A percentile compares a stretch with the other conserved stretches of the same genome.
phyloP scores from a whole-genome alignment of 352 stramenopile species.

The Lagenidium giganteum region DNA sequence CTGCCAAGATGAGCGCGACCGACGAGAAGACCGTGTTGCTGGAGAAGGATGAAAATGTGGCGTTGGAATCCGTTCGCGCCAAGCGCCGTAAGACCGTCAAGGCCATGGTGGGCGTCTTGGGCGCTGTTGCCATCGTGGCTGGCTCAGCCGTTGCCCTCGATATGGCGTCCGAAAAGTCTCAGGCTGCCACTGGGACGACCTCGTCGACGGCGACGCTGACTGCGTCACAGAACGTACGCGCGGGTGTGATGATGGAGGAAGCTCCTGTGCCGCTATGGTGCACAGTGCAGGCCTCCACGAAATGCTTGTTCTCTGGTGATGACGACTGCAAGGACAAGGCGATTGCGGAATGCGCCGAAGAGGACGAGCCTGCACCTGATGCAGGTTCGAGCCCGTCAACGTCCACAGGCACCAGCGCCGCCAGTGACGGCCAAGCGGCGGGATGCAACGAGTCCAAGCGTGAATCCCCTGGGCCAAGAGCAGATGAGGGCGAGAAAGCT shows the following conservation, averaged over 20 bases:
- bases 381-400: too few relatives aligned
- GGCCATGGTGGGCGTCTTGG: neutral
- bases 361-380: too few relatives aligned
- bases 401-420: too few relatives aligned
- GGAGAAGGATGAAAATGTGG: neutral
- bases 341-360: too few relatives aligned
- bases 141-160: neutral
- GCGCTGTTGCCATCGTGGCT: neutral
- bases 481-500: too few relatives aligned
- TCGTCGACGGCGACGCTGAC: neutral
- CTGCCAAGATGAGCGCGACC: neutral
- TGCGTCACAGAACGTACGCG: neutral
- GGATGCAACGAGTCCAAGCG: too few relatives aligned
- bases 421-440: too few relatives aligned
- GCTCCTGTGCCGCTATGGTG: neutral
- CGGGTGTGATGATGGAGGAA: neutral
- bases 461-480: too few relatives aligned
- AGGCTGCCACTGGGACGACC: too few relatives aligned
- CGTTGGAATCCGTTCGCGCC: neutral
- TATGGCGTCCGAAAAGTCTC: neutral
- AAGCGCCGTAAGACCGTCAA: neutral
- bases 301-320: neutral
- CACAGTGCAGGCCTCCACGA: neutral
- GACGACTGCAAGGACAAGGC: neutral
- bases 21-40: neutral